Evolutionary conservation across 1,139 yeast species (phyloP).

Genomic region (Yamadazyma diddensiae): DNA sequence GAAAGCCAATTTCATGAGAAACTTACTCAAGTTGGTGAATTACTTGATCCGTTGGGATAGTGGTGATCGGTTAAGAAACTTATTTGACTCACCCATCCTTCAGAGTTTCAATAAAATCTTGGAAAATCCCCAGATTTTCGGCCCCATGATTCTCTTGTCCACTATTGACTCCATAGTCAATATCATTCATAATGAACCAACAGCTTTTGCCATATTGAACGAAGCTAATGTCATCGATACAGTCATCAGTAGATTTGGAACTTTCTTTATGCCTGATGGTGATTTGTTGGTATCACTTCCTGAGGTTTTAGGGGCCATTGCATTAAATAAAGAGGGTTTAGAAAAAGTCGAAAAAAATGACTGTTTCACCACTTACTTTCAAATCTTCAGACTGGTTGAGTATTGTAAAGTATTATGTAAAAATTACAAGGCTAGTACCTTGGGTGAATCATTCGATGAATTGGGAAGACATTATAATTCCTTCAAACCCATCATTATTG

Average conservation of each 20-base stretch:
- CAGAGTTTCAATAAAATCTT: slow-evolving; percentile 59
- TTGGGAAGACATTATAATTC: slow-evolving; percentile 80
- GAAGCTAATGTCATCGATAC: slow-evolving; percentile 76
- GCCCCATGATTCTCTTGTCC: slow-evolving; percentile 62
- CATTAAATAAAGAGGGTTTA: slow-evolving; percentile 75
- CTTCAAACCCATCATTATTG: slow-evolving; percentile 57
- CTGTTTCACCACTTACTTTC: slow-evolving; percentile 50
- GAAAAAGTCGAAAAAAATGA: slow-evolving; percentile 48
- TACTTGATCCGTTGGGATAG: slow-evolving; percentile 68
- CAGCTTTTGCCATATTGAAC: slow-evolving; percentile 75
- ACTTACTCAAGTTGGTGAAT: slow-evolving; percentile 59
- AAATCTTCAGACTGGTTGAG: slow-evolving; percentile 45
- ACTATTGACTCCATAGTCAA: slow-evolving; percentile 66
- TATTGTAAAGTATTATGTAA: slow-evolving; percentile 45
- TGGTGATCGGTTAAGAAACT: slow-evolving; percentile 80
- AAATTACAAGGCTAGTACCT: slow-evolving; percentile 43
- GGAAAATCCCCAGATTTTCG: slow-evolving; percentile 59
- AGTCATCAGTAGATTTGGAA: slow-evolving; percentile 53
- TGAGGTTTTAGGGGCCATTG: slow-evolving; percentile 79
- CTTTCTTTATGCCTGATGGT: slow-evolving; percentile 53
- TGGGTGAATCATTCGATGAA: slow-evolving; percentile 78
- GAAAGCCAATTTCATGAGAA: slow-evolving; percentile 59
- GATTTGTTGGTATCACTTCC: slow-evolving; percentile 64
- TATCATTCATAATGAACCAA: slow-evolving; percentile 88
- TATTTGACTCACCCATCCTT: slow-evolving; percentile 80